These are phyloP conservation scores for Termitomyces eurrhizus DNA, from an alignment of 768 basidiomycete species.

Conservation along the genomic window DNA sequence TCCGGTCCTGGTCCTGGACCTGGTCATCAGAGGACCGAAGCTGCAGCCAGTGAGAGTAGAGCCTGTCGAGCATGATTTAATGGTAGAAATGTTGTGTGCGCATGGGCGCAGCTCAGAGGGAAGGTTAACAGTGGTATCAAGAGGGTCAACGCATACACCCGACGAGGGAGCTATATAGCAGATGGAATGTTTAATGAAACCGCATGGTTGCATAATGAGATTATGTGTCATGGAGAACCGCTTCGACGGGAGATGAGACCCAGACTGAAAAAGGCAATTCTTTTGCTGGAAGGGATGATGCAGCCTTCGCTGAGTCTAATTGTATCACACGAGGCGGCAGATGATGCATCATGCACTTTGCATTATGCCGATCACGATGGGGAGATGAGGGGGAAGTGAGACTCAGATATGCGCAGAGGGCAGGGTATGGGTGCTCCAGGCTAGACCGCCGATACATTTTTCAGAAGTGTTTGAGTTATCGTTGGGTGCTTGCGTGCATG, in stretches of 20 bases:
- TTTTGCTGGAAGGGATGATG: background rate
- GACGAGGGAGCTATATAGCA: background rate
- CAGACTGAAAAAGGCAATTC: background rate
- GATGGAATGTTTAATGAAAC: background rate
- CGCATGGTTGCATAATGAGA: background rate
- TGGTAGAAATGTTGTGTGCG: background rate
- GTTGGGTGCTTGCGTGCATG: background rate
- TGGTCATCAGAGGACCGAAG: background rate
- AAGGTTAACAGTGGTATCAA: background rate
- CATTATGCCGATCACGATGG: background rate
- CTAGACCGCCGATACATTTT: background rate
- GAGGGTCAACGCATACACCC: background rate
- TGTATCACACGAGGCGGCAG: background rate
- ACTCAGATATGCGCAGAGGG: background rate
- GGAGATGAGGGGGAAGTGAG: background rate
- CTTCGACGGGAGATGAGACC: background rate
- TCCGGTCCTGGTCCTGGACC: constrained; percentile 5
- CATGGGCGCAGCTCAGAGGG: background rate
- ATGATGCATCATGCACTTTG: constrained; percentile 1
- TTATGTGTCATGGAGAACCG: background rate
- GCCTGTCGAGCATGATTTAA: constrained; percentile 20
- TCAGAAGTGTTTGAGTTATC: background rate
- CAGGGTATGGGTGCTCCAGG: background rate
- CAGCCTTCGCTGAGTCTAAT: constrained; percentile 3
- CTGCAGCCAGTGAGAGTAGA: constrained; percentile 23